Percentiles rank a stretch among this genome's conserved stretches.
These are phyloP conservation scores for Fusarium sp. DNA, from an alignment of 2,329 filamentous ascomycete species.

Conservation along the genomic window DNA sequence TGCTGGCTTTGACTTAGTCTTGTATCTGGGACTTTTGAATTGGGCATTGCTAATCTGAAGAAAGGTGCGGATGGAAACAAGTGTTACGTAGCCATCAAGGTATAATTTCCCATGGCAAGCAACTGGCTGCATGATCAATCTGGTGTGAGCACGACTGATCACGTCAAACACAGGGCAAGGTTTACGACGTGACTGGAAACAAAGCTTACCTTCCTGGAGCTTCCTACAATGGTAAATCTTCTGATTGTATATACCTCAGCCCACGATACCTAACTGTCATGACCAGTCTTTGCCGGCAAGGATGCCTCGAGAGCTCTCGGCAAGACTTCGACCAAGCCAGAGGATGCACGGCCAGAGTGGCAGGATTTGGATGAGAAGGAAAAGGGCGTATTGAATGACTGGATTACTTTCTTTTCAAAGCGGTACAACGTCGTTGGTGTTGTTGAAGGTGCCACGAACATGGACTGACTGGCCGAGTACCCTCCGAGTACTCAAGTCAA, in stretches of 20 bases:
- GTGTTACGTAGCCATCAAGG: slow-evolving; percentile 78
- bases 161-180: slow-evolving; percentile 73
- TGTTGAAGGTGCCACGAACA: slow-evolving; percentile 70
- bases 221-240: slow-evolving; percentile 78
- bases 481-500: slow-evolving; percentile 33
- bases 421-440: slow-evolving; percentile 89
- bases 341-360: slow-evolving; percentile 87
- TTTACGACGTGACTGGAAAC: slow-evolving; percentile 95
- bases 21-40: background rate
- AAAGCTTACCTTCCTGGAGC: slow-evolving; percentile 84
- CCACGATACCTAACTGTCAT: slow-evolving; percentile 8
- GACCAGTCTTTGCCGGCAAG: slow-evolving; percentile 89
- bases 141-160: slow-evolving; percentile 12
- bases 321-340: slow-evolving; percentile 84
- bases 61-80: slow-evolving; percentile 72
- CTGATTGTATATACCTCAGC: background rate
- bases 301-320: slow-evolving; percentile 94
- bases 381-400: slow-evolving; percentile 86
- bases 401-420: slow-evolving; percentile 97
- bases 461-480: slow-evolving; percentile 50
- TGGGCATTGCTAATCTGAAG: slow-evolving; percentile 32
- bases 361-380: slow-evolving; percentile 85
- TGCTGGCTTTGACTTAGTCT: background rate
- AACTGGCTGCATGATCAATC: slow-evolving; percentile 1
- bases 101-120: slow-evolving; percentile 44